A percentile compares a stretch with the other conserved stretches of the same genome.
phyloP scores from a whole-genome alignment of 2,329 filamentous ascomycete genomes.

The Ceratocystis diversiconidia region DNA sequence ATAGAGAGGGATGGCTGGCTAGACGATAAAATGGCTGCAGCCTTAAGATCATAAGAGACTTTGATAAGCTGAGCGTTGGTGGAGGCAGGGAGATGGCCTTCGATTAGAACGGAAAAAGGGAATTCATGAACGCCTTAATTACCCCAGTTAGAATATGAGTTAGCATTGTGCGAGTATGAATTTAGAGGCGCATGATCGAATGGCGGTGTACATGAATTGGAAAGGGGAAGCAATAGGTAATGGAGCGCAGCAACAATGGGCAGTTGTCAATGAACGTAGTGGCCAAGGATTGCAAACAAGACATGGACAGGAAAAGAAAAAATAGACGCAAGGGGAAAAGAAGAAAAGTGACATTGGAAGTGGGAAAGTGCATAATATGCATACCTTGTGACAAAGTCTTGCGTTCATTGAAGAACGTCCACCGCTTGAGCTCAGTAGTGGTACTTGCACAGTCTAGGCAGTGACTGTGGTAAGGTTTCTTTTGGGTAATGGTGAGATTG shows the following conservation, averaged over 20 bases:
- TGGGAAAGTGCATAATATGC: constrained; percentile 15
- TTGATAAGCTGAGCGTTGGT: constrained; percentile 58
- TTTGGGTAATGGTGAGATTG: constrained; percentile 55
- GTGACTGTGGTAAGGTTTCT: constrained; percentile 65
- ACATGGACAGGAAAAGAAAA: not conserved
- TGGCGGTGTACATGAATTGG: constrained; percentile 3
- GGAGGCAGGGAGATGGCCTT: constrained; percentile 71
- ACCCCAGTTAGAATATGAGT: constrained; percentile 10
- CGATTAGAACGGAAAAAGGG: constrained; percentile 77
- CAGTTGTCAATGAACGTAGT: not conserved
- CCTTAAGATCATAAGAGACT: constrained; percentile 67
- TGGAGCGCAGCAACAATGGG: not conserved
- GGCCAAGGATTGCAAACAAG: not conserved
- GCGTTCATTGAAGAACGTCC: constrained; percentile 56
- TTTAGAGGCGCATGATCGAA: constrained; percentile 10
- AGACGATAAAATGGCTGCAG: constrained; percentile 46
- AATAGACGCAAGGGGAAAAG: not conserved
- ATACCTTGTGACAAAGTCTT: constrained; percentile 37
- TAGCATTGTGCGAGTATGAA: constrained; percentile 20
- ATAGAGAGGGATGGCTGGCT: constrained; percentile 37
- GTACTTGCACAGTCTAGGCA: constrained; percentile 64
- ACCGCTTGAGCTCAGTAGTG: constrained; percentile 59
- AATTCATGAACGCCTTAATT: constrained; percentile 53
- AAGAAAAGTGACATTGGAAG: not conserved
- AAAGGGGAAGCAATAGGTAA: not conserved